Base-by-base conservation (phyloP, 352 stramenopile species). In the Saprolegnia diclina region DNA sequence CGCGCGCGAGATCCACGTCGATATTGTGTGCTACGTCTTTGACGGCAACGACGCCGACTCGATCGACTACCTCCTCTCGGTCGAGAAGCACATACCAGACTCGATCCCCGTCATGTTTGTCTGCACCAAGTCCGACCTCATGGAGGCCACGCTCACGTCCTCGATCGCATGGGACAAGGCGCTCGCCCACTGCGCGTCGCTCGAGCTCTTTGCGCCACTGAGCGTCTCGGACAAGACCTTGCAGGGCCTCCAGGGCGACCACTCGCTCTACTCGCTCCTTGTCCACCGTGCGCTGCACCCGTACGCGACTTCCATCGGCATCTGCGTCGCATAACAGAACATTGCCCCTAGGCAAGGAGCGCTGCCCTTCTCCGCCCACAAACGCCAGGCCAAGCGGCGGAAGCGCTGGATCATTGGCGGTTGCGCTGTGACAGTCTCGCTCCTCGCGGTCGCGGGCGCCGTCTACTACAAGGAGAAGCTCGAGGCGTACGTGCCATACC, bases 11-110 rank as follows among this genome's bases (percentile, higher is more conserved):
- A 64, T 73, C n/a, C 67, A 66, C 13, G 56, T 67, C 16, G 59
- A 72, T 22, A 66, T 72, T 56, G 67, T 71, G 32, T 73, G 67
- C 63, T 64, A 71, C 32, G 32, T 73, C 9, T 73, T 71, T 55
- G 56, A 67, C 50, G 61, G 57, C 35, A 63, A 22, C 10, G 64
- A 73, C n/a, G 11, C 21, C 14, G 65, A 73, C 22, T 67, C 67
- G 61, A 50, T 71, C 26, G 54, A 64, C 21, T 73, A 73, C 67
- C 14, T 73, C 11, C 14, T 24, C 38, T 29, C 65, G 18, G 18
- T 73, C 5, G 48, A 73, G 35, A 22, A 26, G 26, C 13, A 14
- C 18, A 64, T 73, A 14, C 46, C 67, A 2, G 67, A 73, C 52
- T 35, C 61, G n/a, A 52, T 73, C 18, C 67, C 67, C 10, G 67